A percentile compares a stretch with the other conserved stretches of the same genome.
These are phyloP conservation scores for Lentinula detonsa DNA, from an alignment of 768 basidiomycete genomes.

Conservation along the genomic window DNA sequence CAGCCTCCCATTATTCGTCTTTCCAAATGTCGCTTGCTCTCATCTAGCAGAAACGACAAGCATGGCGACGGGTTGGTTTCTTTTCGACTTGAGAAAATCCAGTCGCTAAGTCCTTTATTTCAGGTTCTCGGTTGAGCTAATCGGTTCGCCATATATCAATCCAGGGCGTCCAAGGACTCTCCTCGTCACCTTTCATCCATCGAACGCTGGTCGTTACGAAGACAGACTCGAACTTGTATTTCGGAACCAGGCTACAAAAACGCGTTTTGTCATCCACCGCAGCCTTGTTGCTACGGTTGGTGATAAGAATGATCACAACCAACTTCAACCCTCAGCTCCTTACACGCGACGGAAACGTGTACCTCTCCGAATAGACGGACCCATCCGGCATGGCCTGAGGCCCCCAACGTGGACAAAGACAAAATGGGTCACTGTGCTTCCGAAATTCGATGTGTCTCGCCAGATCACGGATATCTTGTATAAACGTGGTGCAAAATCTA, in stretches of 20 bases:
- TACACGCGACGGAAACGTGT: conserved; percentile 27
- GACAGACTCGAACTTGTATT: conserved; percentile 46
- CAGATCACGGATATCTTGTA: conserved; percentile 25
- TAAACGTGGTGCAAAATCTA: conserved; percentile 9
- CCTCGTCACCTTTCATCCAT: conserved; percentile 24
- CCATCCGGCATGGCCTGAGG: conserved; percentile 26
- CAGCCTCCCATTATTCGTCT: neutral
- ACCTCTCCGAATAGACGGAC: conserved; percentile 21
- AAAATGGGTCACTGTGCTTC: conserved; percentile 26
- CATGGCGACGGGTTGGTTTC: neutral
- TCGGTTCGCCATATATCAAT: conserved; percentile 16
- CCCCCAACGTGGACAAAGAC: conserved; percentile 34
- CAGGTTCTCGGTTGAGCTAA: conserved; percentile 27
- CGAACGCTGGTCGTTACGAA: conserved; percentile 36
- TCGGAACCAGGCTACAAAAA: conserved; percentile 21
- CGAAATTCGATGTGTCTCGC: conserved; percentile 24
- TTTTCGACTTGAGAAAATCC: neutral
- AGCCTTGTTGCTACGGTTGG: conserved; percentile 42
- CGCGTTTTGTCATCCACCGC: conserved; percentile 43
- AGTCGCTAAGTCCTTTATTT: neutral
- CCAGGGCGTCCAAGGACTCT: conserved; percentile 20
- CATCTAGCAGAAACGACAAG: neutral
- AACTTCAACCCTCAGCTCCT: conserved; percentile 37
- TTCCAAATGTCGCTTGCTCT: neutral
- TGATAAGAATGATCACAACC: conserved; percentile 39